Evolutionary conservation across 495 filamentous ascomycete species (phyloP).

Genomic region (Aspergillus nanangensis): DNA sequence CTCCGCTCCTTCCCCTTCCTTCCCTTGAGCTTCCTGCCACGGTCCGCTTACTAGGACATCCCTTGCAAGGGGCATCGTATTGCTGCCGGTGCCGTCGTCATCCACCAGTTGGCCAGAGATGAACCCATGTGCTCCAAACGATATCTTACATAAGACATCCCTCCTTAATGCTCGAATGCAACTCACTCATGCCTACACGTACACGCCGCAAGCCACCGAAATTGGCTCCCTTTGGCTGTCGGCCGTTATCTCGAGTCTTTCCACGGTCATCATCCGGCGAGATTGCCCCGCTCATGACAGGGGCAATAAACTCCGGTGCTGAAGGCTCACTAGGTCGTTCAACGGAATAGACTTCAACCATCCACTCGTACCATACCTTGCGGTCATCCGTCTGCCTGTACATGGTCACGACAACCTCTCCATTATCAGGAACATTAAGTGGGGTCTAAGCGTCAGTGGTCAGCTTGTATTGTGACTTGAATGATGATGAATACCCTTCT

Average conservation of each 20-base stretch:
- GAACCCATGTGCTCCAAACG: background rate
- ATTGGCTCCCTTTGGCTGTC: constrained; percentile 18
- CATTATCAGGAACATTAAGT: constrained; percentile 78
- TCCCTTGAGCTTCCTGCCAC: no score
- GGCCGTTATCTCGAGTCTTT: constrained; percentile 17
- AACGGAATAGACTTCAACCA: constrained; percentile 76
- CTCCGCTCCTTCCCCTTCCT: no score
- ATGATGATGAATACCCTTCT: background rate
- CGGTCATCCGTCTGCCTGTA: constrained; percentile 92
- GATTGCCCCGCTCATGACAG: constrained; percentile 30
- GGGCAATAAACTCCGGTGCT: constrained; percentile 15
- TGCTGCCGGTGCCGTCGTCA: no score
- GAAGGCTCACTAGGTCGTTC: constrained; percentile 21
- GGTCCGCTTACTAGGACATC: no score
- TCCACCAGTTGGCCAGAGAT: background rate
- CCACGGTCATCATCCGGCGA: constrained; percentile 28
- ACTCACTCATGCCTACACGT: constrained; percentile 72
- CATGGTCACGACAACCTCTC: constrained; percentile 85
- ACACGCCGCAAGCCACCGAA: constrained; percentile 57
- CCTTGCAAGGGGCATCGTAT: background rate
- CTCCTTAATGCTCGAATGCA: constrained; percentile 85
- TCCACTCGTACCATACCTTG: constrained; percentile 99
- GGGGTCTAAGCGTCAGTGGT: constrained; percentile 56
- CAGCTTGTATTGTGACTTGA: constrained; percentile 3
- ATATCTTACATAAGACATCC: constrained; percentile 79